Percentiles rank a stretch among this genome's conserved stretches.
Evolutionary conservation across 1,139 yeast species (phyloP).

Genomic region (Lodderomyces oxycetoniae): DNA sequence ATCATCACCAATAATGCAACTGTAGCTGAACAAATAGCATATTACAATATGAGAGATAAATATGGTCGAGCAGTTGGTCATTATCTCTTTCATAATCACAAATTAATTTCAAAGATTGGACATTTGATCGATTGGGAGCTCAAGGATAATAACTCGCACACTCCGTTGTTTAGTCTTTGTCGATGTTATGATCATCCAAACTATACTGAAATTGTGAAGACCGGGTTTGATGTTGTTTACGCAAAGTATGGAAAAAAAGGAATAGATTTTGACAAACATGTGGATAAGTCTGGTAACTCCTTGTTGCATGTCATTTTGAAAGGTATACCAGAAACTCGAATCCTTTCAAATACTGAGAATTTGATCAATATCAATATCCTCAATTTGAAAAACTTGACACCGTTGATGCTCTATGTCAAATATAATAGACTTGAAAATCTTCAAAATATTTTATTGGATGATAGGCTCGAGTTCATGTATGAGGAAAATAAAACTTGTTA

Average conservation of each 20-base stretch:
- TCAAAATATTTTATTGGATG: constrained; percentile 40
- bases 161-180: constrained; percentile 74
- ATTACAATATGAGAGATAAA: constrained; percentile 49
- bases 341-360: constrained; percentile 29
- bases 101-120: constrained; percentile 54
- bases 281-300: constrained; percentile 71
- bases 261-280: constrained; percentile 54
- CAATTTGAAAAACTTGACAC: constrained; percentile 60
- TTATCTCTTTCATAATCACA: constrained; percentile 58
- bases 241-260: constrained; percentile 19
- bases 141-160: constrained; percentile 65
- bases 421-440: constrained; percentile 65
- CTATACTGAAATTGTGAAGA: constrained; percentile 48
- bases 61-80: constrained; percentile 67
- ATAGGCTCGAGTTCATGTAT: constrained; percentile 38
- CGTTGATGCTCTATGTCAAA: constrained; percentile 66
- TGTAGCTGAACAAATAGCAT: constrained; percentile 40
- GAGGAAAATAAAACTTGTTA: constrained; percentile 43
- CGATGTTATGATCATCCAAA: constrained; percentile 76
- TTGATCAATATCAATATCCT: constrained; percentile 56
- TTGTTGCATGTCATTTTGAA: constrained; percentile 63
- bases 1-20: constrained; percentile 42
- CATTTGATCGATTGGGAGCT: constrained; percentile 61
- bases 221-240: constrained; percentile 44
- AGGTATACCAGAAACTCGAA: constrained; percentile 35